Evolutionary conservation across 164 flowering plant genomes (phyloP), one percentile per base, ranked within the genome.

Genomic region (Stephania yunnanensis): DNA sequence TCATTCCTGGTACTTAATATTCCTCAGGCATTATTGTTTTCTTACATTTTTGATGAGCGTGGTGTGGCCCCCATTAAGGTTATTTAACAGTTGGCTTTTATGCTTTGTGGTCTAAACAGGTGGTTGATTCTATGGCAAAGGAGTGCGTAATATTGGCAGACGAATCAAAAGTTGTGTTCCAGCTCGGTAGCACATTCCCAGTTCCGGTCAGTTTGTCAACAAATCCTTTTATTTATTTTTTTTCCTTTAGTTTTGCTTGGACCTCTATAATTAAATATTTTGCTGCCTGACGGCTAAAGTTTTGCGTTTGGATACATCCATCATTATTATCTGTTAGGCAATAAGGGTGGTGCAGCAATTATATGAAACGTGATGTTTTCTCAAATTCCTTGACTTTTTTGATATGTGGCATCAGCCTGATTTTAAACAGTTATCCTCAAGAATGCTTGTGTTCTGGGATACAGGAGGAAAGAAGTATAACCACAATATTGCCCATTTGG

Each of bases 131-230:
- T n/a, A 22, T 74, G 42, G 79, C 82, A 53, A 80, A 77, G 70
- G 77, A 76, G 73, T 80, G 82, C 68, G 66, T 80, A 10, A 80
- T 80, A 70, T 74, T 80, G 80, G 82, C 73, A 17, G 82, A 80
- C 75, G 75, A 77, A 53, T 76, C 82, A 68, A 80, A 80, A 70
- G 77, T 80, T 46, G 82, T 80, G 67, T 74, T 50, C 73, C 79
- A 74, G 77, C 82, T 80, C 73, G 82, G 82, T 66, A 80, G 79
- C 71, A 80, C 80, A 74, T 80, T 80, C 74, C 82, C 82, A 36
- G 79, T 80, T 53, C 79, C 82, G 61, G 82, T 80, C 52, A 80
- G 82, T 75, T 36, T 36, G 42, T 36, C 69, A 12, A 46, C 11
- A 46, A 67, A 17, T 67, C 11, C 22, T 36, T 45, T 13, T 3